A percentile compares a stretch with the other conserved stretches of the same genome.
Conservation (phyloP, 805 yeast species). For the Metschnikowia gelsemii region DNA sequence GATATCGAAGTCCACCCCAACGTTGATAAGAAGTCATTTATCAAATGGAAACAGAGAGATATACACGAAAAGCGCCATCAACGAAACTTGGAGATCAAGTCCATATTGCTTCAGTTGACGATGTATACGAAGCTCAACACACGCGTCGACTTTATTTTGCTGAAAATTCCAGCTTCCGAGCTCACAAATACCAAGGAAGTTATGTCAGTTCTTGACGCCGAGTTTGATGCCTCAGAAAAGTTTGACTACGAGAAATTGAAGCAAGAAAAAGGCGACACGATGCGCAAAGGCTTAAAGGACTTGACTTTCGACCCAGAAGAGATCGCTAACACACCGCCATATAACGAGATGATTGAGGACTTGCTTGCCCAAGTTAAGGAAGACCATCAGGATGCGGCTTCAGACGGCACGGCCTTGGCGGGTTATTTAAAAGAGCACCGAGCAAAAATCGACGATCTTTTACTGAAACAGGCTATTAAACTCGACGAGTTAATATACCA, state of each 20-base stretch:
- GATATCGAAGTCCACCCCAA: conserved; percentile 98
- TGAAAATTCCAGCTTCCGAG: conserved; percentile 39
- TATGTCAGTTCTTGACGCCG: conserved; percentile 43
- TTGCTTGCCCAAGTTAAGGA: conserved; percentile 72
- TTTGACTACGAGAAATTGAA: conserved; percentile 45
- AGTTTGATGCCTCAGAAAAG: conserved; percentile 60
- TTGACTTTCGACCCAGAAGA: conserved; percentile 37
- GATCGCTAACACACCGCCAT: conserved; percentile 54
- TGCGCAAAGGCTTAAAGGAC: conserved; percentile 44
- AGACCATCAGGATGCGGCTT: conserved; percentile 53
- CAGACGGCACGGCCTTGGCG: conserved; percentile 34
- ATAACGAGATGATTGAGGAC: conserved; percentile 91
- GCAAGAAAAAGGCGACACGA: conserved; percentile 40
- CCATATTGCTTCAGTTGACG: conserved; percentile 70
- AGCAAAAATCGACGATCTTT: conserved; percentile 64
- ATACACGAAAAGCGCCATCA: conserved; percentile 90
- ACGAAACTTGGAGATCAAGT: conserved; percentile 73
- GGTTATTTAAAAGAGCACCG: conserved; percentile 58
- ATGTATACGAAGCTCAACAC: conserved; percentile 76
- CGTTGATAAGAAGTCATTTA: conserved; percentile 90
- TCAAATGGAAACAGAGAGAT: conserved; percentile 95
- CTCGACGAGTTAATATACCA: conserved; percentile 67
- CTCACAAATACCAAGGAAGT: conserved; percentile 31
- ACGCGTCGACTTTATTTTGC: conserved; percentile 66
- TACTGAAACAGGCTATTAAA: conserved; percentile 62